Evolutionary conservation across 2,329 filamentous ascomycete species (phyloP).

Genomic region (Diaporthe citrichinensis): DNA sequence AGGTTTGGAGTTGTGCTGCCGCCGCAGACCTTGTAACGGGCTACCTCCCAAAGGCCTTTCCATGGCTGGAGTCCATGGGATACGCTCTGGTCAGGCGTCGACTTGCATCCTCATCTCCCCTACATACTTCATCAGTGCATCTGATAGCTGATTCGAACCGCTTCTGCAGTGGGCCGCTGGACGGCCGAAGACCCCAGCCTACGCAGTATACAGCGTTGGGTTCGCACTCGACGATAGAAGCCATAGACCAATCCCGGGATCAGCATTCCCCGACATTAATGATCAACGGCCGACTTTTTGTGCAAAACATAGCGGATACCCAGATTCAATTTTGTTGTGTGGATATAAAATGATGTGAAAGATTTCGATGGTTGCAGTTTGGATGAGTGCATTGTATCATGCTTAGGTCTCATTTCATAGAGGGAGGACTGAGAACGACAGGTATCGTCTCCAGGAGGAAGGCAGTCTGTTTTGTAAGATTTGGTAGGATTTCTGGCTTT

Average conservation of each 20-base stretch:
- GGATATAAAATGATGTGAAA: constrained; percentile 19
- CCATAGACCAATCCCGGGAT: constrained; percentile 2
- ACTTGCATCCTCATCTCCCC: background rate
- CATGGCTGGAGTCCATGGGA: background rate
- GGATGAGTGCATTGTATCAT: constrained; percentile 8
- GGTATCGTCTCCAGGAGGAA: background rate
- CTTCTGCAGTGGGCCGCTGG: constrained; percentile 68
- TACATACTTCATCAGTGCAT: background rate
- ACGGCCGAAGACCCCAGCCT: constrained; percentile 73
- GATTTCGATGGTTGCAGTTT: constrained; percentile 16
- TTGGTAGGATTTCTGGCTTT: constrained; percentile 9
- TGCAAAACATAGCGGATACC: constrained; percentile 33
- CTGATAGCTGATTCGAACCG: constrained; percentile 2
- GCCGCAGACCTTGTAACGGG: background rate
- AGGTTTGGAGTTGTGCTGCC: background rate
- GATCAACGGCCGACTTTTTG: constrained; percentile 34
- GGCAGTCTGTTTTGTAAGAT: constrained; percentile 16
- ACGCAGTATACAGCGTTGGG: constrained; percentile 70
- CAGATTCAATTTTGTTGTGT: constrained; percentile 20
- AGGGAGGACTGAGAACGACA: background rate
- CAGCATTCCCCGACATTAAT: constrained; percentile 17
- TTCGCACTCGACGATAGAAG: constrained; percentile 58
- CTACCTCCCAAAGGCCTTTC: background rate
- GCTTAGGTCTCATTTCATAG: constrained; percentile 17
- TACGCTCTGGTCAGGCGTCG: background rate